Evolutionary conservation across 2,329 filamentous ascomycete species (phyloP), one percentile per base, ranked within the genome.

Genomic region (Pyricularia sp.): DNA sequence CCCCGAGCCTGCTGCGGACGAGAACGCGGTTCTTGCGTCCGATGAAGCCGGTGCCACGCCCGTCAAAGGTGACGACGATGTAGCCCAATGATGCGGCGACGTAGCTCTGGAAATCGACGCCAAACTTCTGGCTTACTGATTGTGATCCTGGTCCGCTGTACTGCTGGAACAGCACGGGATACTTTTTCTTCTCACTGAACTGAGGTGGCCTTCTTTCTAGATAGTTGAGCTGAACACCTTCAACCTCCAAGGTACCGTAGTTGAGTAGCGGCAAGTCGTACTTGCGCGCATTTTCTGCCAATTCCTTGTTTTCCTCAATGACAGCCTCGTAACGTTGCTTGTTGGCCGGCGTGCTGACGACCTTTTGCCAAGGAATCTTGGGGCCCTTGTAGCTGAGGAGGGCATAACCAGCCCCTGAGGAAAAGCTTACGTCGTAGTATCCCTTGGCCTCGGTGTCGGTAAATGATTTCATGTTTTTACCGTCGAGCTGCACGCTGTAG

Each of bases 81-180:
- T 99, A 99, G 61, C 93, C 94, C 1, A 99, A 85, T 25, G 83
- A 88, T 0, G 92, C 90, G 36, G 95, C 93, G 61, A 97, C 83
- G 76, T 95, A 98, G 7, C 92, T 87, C 76, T 98, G 93, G 77
- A 97, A 99, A 77, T 97, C 92, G 70, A 99, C 88, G 11, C 78
- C 79, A 80, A 97, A 99, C 69, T 80, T 85, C 77, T 94, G 94
- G 74, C 87, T 84, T 1, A 99, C 95, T 9, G 86, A 87, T 77
- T 99, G 96, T 23, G 93, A 97, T n/a, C 91, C 92, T 0, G 95
- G 95, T 0, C 95, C 95, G 28, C 92, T 94, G 81, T 99, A 99
- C 70, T 97, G 90, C 75, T 92, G 90, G 83, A 99, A 99, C 4
- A 99, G 86, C 0, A 99, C 93, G 0, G 95, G 95, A 74, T 99